Percentiles rank a stretch among this genome's conserved stretches.
These are phyloP conservation scores for Paragyromitra xinjiangensis DNA, from an alignment of 495 filamentous ascomycete genomes.

Conservation along the genomic window DNA sequence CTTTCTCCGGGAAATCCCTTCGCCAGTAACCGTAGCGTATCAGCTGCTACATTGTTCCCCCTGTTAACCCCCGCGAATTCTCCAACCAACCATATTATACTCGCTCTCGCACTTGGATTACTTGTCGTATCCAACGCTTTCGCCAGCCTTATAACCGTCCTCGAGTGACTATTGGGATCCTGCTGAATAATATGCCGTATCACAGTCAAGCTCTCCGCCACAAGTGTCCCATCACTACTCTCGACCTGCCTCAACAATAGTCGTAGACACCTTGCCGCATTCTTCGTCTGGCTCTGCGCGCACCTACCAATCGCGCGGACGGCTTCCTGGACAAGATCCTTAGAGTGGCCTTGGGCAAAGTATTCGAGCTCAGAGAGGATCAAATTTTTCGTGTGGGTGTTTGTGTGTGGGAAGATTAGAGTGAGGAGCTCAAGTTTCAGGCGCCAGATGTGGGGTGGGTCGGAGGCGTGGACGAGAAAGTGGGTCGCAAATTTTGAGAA, in stretches of 20 bases:
- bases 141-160: conserved; percentile 87
- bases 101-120: conserved; percentile 84
- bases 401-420: conserved; percentile 84
- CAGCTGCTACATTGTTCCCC: conserved; percentile 79
- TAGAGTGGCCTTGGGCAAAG: conserved; percentile 80
- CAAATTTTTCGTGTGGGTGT: conserved; percentile 77
- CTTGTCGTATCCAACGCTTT: conserved; percentile 87
- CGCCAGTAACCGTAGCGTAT: conserved; percentile 88
- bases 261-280: conserved; percentile 77
- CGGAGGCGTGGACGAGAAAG: conserved; percentile 82
- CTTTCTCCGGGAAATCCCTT: conserved; percentile 84
- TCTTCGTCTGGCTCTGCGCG: conserved; percentile 76
- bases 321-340: conserved; percentile 81
- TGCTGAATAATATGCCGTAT: conserved; percentile 96
- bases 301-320: conserved; percentile 93
- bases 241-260: conserved; percentile 85
- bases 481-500: conserved; percentile 87
- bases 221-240: conserved; percentile 82
- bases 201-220: conserved; percentile 89
- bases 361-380: conserved; percentile 93
- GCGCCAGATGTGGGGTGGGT: conserved; percentile 83
- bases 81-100: conserved; percentile 96
- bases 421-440: conserved; percentile 91
- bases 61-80: conserved; percentile 84
- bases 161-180: conserved; percentile 75